Percentiles rank a stretch among this genome's conserved stretches.
Conservation (phyloP, 495 filamentous ascomycete genomes). For the Evernia prunastri region DNA sequence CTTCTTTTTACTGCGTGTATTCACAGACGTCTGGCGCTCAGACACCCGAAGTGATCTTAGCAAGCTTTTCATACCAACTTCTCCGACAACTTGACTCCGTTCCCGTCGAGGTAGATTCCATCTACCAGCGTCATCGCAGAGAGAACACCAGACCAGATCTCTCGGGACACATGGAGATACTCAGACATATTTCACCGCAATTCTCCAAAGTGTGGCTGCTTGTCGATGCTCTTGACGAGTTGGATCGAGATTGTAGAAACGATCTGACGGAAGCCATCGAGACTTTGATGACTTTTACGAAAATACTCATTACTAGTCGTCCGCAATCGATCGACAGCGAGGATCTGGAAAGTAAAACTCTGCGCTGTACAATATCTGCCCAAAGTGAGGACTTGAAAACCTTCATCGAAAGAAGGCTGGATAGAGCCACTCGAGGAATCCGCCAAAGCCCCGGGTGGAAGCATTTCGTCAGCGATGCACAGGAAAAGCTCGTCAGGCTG, state of each 20-base stretch:
- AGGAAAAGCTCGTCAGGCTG: not conserved
- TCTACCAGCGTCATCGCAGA: not conserved
- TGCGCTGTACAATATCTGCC: constrained; percentile 5
- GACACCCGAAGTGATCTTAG: constrained; percentile 1
- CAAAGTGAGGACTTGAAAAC: not conserved
- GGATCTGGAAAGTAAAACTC: not conserved
- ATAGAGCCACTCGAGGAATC: constrained; percentile 1
- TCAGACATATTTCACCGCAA: not conserved
- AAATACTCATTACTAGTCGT: constrained; percentile 4
- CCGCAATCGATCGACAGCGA: constrained; percentile 1
- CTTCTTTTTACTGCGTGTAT: constrained; percentile 10
- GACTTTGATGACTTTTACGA: not conserved
- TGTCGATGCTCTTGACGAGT: constrained; percentile 11
- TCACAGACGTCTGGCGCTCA: not conserved
- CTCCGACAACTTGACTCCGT: not conserved
- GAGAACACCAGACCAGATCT: not conserved
- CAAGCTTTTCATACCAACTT: constrained; percentile 6
- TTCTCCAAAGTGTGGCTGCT: constrained; percentile 8
- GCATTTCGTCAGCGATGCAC: constrained; percentile 3
- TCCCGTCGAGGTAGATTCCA: not conserved
- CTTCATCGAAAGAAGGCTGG: not conserved
- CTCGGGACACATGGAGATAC: not conserved
- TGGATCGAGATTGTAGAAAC: not conserved
- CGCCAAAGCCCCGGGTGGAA: constrained; percentile 2
- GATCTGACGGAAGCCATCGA: constrained; percentile 2